phyloP scores from a whole-genome alignment of 106 monocot genomes.

The Dendrobium catenatum region DNA sequence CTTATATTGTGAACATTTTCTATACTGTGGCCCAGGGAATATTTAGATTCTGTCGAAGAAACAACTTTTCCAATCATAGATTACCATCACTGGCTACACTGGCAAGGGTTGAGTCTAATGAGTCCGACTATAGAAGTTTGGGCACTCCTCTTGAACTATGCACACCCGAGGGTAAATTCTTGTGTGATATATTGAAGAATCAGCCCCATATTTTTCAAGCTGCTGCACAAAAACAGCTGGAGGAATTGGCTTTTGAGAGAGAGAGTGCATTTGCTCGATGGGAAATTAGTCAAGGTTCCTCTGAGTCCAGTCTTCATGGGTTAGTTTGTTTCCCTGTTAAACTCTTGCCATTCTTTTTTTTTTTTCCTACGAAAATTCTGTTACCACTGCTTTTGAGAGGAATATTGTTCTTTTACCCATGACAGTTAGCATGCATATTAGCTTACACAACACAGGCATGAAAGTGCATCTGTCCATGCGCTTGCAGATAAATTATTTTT shows the following conservation, averaged over 20 bases:
- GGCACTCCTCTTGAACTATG: conserved; percentile 48
- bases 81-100: conserved; percentile 7
- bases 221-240: conserved; percentile 36
- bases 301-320: conserved; percentile 47
- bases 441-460: no score
- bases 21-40: conserved; percentile 12
- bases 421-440: no score
- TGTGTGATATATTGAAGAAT: conserved; percentile 45
- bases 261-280: conserved; percentile 36
- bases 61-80: conserved; percentile 12
- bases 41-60: conserved; percentile 1
- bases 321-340: conserved; percentile 22
- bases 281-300: conserved; percentile 39
- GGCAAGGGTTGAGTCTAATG: conserved; percentile 34
- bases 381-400: no score
- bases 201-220: conserved; percentile 50
- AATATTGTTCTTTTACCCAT: background rate
- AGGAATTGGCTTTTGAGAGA: conserved; percentile 39
- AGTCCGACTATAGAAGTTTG: conserved; percentile 22
- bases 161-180: conserved; percentile 44
- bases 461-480: no score
- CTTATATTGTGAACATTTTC: background rate
- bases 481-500: no score
- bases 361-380: background rate
- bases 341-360: background rate